Evolutionary conservation across 345 rosid genomes (phyloP).

Genomic region (Eucalyptus erythrocorys): DNA sequence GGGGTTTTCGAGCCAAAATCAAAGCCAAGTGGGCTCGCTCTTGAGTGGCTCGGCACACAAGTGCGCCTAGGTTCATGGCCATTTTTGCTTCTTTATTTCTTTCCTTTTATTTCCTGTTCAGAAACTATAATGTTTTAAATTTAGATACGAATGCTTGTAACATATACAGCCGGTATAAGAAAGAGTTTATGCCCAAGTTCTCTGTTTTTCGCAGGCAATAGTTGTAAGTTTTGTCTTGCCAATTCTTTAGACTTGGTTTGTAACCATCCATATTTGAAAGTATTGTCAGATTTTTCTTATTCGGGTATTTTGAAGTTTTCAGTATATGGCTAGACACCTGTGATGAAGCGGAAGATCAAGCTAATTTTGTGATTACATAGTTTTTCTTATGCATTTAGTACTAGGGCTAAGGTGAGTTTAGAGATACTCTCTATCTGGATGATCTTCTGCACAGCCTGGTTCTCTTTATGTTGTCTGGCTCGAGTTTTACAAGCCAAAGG

Average conservation of each 20-base stretch:
- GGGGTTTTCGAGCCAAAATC: neutral
- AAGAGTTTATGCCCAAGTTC: neutral
- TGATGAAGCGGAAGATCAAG: neutral
- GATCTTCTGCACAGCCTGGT: neutral
- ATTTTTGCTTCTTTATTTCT: neutral
- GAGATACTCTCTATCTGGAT: neutral
- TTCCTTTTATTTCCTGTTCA: neutral
- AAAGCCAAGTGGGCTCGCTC: neutral
- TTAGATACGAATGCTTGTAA: neutral
- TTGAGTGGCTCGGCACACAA: neutral
- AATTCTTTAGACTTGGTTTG: neutral
- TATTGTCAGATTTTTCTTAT: neutral
- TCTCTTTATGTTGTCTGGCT: neutral
- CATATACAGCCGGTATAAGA: too few relatives aligned
- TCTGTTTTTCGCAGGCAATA: neutral
- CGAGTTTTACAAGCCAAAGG: neutral
- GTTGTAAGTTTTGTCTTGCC: neutral
- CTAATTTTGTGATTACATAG: neutral
- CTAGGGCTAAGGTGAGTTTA: neutral
- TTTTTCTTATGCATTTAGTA: neutral
- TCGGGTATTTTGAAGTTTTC: neutral
- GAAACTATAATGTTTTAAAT: neutral
- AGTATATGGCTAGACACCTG: neutral
- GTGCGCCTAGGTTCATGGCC: neutral
- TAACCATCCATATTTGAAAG: neutral